Conservation (phyloP, 257 asterid genomes). For the Sherardia arvensis region DNA sequence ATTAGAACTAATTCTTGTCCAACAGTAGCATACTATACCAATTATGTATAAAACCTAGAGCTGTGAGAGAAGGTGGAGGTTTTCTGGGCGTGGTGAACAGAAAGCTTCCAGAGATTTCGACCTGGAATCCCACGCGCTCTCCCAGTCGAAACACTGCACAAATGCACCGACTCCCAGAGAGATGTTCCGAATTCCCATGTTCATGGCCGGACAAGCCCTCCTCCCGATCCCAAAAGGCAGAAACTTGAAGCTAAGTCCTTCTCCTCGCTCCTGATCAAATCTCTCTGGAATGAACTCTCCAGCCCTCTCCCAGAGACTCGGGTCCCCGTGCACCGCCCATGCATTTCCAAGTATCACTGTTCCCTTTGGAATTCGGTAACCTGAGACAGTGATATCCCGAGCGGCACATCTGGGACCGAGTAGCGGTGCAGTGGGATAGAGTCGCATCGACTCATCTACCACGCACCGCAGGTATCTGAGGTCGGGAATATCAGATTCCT, state of each 20-base stretch:
- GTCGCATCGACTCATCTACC: constrained; percentile 41
- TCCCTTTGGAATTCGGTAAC: constrained; percentile 31
- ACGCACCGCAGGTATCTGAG: constrained; percentile 45
- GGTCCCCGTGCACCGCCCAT: constrained; percentile 52
- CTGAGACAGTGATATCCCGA: constrained; percentile 26
- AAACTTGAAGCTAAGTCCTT: constrained; percentile 20
- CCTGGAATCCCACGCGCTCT: constrained; percentile 15
- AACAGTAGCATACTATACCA: too few species aligned
- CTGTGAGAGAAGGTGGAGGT: constrained; percentile 18
- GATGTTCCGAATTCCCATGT: constrained; percentile 31
- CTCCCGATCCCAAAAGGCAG: constrained; percentile 55
- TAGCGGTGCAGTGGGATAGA: constrained; percentile 40
- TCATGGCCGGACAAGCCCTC: constrained; percentile 48
- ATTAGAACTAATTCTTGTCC: too few species aligned
- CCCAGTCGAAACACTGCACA: constrained; percentile 56
- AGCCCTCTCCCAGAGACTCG: constrained; percentile 42
- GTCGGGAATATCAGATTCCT: constrained; percentile 35
- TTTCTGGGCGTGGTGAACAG: constrained; percentile 20
- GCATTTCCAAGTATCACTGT: constrained; percentile 40
- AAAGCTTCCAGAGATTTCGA: constrained; percentile 39
- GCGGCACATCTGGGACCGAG: constrained; percentile 42
- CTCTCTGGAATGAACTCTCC: constrained; percentile 40
- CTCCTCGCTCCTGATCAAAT: constrained; percentile 23
- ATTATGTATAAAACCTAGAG: too few species aligned
- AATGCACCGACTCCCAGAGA: constrained; percentile 38